Conservation (phyloP, 148 eudicot species). For the Vaccinium vitisidaea region DNA sequence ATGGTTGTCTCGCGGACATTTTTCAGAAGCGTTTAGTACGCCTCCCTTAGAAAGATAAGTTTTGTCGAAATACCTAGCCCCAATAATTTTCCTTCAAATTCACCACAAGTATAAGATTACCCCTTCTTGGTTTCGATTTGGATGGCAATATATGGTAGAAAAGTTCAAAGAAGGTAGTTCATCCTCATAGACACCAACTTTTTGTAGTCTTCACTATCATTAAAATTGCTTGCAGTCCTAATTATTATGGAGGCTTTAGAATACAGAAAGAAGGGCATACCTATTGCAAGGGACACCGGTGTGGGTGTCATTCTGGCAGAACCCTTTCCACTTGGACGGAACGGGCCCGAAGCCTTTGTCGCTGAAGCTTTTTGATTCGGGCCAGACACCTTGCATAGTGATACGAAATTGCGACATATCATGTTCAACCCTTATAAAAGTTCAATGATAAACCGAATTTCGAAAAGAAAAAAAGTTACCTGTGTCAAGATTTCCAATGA, state of each 20-base stretch:
- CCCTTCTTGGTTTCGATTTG: not conserved
- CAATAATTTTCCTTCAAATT: constrained; percentile 60
- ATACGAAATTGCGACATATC: not conserved
- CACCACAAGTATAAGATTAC: not conserved
- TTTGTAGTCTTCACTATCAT: not conserved
- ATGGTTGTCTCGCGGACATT: constrained; percentile 43
- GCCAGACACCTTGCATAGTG: constrained; percentile 63
- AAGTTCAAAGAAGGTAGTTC: not conserved
- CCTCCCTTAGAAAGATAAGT: constrained; percentile 22
- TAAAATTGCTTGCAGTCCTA: too few relatives aligned
- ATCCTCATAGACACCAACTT: not conserved
- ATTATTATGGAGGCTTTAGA: not conserved
- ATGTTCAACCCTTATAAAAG: not conserved
- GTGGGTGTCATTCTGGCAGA: constrained; percentile 30
- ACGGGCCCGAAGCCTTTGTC: constrained; percentile 45
- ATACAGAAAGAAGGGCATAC: constrained; percentile 17
- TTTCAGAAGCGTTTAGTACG: not conserved
- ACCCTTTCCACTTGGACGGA: constrained; percentile 74
- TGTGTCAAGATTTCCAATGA: constrained; percentile 69
- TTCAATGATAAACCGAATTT: not conserved
- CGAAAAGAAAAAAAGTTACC: constrained; percentile 29
- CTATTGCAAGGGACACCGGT: constrained; percentile 49
- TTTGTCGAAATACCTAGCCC: constrained; percentile 59
- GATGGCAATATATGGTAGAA: not conserved
- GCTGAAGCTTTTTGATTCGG: constrained; percentile 66